Base-by-base conservation (phyloP, 352 stramenopile species). In the Salisapilia sapeloensis region DNA sequence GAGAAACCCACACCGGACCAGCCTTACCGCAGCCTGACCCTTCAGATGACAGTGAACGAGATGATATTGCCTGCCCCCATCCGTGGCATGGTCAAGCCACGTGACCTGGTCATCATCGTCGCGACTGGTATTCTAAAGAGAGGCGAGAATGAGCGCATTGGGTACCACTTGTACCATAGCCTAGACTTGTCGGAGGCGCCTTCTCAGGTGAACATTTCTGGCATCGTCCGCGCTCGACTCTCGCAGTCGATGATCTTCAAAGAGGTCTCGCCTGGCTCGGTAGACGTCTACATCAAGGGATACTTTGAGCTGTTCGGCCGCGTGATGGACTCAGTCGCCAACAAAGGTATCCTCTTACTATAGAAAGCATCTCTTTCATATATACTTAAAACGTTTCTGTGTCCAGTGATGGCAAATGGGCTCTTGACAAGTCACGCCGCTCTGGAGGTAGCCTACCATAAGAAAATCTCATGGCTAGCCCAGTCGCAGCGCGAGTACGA, bases 11-110 rank as follows among this genome's bases (percentile, higher is more conserved):
- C 42, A 1, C 40, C 35, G 1, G 29, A 46, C 2, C 41, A 71
- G 10, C 58, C 54, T 12, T 71, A 51, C 27, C 40, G 49, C 0
- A 67, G 69, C 37, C 43, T 74, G 2, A 56, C 56, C 4, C 29
- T 74, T 46, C 66, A 74, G 32, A 70, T 56, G 60, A 43, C 66
- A 35, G 24, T 28, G 24, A 28, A 28, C n/a, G n/a, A n/a, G n/a
- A 28, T 10, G 10, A n/a, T n/a, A n/a, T n/a, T n/a, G n/a, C 24
- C 24, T 12, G 10, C 24, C 10, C n/a, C n/a, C n/a, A n/a, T 10
- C 24, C 10, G 13, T 28, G 10, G 10, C 10, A 10, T 28, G 10
- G 24, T 28, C 10, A 28, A 28, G 13, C 24, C 24, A 12, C 24
- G 24, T 28, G 24, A 28, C 24, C 13, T 28, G 10, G 24, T 28